Evolutionary conservation across 345 rosid genomes (phyloP).

Genomic region (Syzygium oleosum): DNA sequence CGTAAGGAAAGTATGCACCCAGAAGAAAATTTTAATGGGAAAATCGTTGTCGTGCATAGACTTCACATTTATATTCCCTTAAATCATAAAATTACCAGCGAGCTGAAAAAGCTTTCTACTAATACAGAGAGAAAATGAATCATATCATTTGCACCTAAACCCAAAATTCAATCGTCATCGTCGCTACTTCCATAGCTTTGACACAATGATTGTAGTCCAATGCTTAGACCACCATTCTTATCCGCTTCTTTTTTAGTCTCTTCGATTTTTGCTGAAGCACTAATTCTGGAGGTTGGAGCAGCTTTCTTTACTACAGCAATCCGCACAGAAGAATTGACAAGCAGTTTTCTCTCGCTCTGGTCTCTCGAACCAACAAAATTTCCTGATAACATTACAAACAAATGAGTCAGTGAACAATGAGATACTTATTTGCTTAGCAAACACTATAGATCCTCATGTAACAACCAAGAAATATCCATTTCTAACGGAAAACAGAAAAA

Average conservation of each 20-base stretch:
- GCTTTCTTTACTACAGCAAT: slow-evolving; percentile 51
- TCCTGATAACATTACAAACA: slow-evolving; percentile 7
- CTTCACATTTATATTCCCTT: background rate
- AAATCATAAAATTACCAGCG: background rate
- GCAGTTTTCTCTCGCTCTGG: slow-evolving; percentile 15
- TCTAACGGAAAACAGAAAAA: background rate
- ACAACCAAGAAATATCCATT: background rate
- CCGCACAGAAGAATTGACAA: slow-evolving; percentile 16
- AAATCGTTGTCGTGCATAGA: background rate
- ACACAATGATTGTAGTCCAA: slow-evolving; percentile 42
- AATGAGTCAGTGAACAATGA: background rate
- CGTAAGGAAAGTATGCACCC: background rate
- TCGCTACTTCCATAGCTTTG: slow-evolving; percentile 65
- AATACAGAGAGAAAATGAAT: background rate
- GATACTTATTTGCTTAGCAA: background rate
- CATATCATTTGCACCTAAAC: background rate
- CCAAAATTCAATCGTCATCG: slow-evolving; percentile 18
- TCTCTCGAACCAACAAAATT: slow-evolving; percentile 9
- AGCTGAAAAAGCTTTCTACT: background rate
- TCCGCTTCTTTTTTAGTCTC: slow-evolving; percentile 15
- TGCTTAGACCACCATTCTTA: slow-evolving; percentile 3
- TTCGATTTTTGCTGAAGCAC: slow-evolving; percentile 4
- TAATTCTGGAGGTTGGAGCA: slow-evolving; percentile 4
- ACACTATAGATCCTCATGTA: background rate
- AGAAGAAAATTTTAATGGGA: background rate